Conservation (phyloP, 257 asterid genomes). For the Scutellaria baicalensis region DNA sequence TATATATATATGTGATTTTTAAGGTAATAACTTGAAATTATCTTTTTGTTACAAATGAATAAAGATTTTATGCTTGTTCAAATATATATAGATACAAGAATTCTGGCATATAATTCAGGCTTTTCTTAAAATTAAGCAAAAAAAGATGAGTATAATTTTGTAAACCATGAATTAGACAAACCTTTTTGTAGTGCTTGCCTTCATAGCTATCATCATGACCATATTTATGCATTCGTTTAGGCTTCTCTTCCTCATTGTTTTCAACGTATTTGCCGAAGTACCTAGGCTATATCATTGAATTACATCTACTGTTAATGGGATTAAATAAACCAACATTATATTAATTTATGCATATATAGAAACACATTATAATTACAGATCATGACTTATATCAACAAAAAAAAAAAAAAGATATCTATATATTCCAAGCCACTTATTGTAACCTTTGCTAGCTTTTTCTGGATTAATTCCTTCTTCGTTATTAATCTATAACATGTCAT, state of each 20-base stretch:
- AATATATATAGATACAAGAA: background rate
- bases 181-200: conserved; percentile 23
- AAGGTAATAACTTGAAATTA: no score
- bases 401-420: no score
- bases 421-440: conserved; percentile 20
- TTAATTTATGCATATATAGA: no score
- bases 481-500: conserved; percentile 17
- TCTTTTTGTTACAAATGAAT: background rate
- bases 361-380: no score
- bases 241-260: background rate
- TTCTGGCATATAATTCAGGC: background rate
- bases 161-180: conserved; percentile 6
- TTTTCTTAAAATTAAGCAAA: background rate
- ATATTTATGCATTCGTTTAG: background rate
- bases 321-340: background rate
- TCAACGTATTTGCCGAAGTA: conserved; percentile 16
- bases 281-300: conserved; percentile 27
- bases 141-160: background rate
- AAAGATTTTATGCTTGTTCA: background rate
- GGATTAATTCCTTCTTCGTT: conserved; percentile 14
- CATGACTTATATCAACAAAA: no score
- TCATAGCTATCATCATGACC: conserved; percentile 22
- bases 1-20: no score
- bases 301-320: background rate
- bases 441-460: conserved; percentile 17